These are phyloP conservation scores for Pythium chondricola DNA, from an alignment of 352 stramenopile species.

Conservation along the genomic window DNA sequence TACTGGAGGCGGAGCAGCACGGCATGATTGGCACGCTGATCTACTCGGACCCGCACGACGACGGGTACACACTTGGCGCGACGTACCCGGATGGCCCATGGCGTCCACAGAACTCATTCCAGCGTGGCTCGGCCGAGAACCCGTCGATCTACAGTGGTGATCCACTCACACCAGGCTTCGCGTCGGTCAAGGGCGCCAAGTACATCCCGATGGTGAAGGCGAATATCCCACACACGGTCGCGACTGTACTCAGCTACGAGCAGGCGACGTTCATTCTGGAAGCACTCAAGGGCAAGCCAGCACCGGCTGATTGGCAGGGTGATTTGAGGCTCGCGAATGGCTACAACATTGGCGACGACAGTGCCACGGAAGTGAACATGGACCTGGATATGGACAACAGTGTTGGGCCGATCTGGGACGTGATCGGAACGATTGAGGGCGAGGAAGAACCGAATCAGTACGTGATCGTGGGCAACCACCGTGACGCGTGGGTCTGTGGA, in stretches of 20 bases:
- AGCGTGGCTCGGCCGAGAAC: slow-evolving; percentile 83
- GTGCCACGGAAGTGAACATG: slow-evolving; percentile 45
- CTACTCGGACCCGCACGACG: slow-evolving; percentile 85
- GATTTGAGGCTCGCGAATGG: slow-evolving; percentile 40
- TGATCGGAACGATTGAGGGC: slow-evolving; percentile 77
- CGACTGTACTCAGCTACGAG: slow-evolving; percentile 67
- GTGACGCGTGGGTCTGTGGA: slow-evolving; percentile 88
- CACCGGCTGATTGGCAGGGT: slow-evolving; percentile 48
- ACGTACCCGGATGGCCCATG: slow-evolving; percentile 80
- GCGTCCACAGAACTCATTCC: slow-evolving; percentile 63
- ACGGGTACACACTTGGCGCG: slow-evolving; percentile 55
- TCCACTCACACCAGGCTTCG: slow-evolving; percentile 35
- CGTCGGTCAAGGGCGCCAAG: slow-evolving; percentile 13
- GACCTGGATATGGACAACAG: slow-evolving; percentile 70
- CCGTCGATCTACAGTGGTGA: slow-evolving; percentile 70
- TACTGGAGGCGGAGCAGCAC: slow-evolving; percentile 74
- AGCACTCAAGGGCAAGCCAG: slow-evolving; percentile 45
- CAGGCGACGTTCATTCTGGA: slow-evolving; percentile 73
- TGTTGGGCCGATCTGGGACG: slow-evolving; percentile 78
- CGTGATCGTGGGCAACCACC: slow-evolving; percentile 85
- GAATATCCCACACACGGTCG: slow-evolving; percentile 58
- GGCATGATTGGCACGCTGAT: slow-evolving; percentile 76
- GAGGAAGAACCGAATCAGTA: slow-evolving; percentile 43
- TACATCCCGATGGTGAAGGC: slow-evolving; percentile 37
- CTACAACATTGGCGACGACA: slow-evolving; percentile 59